Conservation (phyloP, 1,139 yeast species). For the Magnusiomyces fungicola region DNA sequence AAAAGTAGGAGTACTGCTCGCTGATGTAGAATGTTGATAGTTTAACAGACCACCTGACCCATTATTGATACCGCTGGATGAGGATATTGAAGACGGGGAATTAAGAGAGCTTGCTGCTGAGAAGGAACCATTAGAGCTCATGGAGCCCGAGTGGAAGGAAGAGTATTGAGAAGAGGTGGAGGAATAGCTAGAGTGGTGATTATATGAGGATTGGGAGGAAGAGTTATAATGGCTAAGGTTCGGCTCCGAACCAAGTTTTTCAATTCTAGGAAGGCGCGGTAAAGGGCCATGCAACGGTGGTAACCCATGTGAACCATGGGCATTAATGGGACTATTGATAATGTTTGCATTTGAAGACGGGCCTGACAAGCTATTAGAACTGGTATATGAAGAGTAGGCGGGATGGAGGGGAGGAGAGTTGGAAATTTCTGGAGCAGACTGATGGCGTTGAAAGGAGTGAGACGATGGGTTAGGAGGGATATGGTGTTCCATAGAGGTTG, state of each 20-base stretch:
- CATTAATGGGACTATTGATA: not conserved
- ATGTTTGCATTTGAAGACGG: not conserved
- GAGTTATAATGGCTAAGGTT: no score
- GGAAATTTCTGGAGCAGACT: slow-evolving; percentile 20
- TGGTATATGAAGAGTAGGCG: slow-evolving; percentile 3
- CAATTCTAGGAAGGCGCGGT: slow-evolving; percentile 1
- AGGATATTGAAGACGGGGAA: not conserved
- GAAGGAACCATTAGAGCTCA: no score
- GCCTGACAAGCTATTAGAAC: slow-evolving; percentile 10
- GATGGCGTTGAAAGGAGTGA: slow-evolving; percentile 17
- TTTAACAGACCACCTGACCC: no score
- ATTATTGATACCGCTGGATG: not conserved
- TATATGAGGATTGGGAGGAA: not conserved
- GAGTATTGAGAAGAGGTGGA: no score
- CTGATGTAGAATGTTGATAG: no score
- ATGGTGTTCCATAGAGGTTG: not conserved
- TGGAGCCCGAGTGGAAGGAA: no score
- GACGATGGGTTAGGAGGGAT: not conserved
- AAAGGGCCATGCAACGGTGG: not conserved
- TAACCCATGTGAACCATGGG: not conserved
- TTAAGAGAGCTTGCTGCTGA: no score
- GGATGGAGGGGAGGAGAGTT: slow-evolving; percentile 7
- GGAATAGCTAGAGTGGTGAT: not conserved
- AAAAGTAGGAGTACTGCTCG: no score
- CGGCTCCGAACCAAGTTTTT: slow-evolving; percentile 4